These are phyloP conservation scores for Rutstroemia sp. DNA, from an alignment of 2,329 filamentous ascomycete species.

Conservation along the genomic window DNA sequence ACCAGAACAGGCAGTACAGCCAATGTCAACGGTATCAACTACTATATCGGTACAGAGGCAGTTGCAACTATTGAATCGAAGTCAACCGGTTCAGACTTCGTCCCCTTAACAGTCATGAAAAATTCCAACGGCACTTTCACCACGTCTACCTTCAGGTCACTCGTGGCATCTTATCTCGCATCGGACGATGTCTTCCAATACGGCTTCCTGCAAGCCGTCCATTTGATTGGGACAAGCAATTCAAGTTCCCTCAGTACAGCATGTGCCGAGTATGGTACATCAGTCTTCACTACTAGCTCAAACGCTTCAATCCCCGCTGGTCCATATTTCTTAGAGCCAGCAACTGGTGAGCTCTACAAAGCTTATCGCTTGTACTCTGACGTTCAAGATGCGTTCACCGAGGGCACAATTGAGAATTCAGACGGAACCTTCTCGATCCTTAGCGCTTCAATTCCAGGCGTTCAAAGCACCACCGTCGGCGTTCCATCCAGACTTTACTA, in stretches of 20 bases:
- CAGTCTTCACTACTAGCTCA: conserved; percentile 13
- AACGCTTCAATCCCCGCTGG: conserved; percentile 33
- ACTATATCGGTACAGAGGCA: conserved; percentile 24
- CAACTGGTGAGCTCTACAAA: conserved; percentile 38
- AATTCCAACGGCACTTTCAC: conserved; percentile 15
- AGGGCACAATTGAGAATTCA: conserved; percentile 33
- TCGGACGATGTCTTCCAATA: conserved; percentile 24
- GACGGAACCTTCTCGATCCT: conserved; percentile 37
- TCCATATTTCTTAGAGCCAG: conserved; percentile 41
- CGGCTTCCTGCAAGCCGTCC: conserved; percentile 21
- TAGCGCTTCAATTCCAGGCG: conserved; percentile 34
- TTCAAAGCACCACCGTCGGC: conserved; percentile 36
- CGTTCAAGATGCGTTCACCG: conserved; percentile 41
- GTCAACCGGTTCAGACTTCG: conserved; percentile 16
- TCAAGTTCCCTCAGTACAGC: conserved; percentile 11
- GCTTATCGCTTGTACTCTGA: conserved; percentile 45
- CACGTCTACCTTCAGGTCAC: conserved; percentile 12
- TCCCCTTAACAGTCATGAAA: conserved; percentile 24
- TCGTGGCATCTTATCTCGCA: conserved; percentile 19
- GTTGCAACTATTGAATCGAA: conserved; percentile 19
- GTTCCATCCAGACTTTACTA: conserved; percentile 57
- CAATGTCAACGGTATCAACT: conserved; percentile 28
- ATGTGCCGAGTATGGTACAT: conserved; percentile 17
- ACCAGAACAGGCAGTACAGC: conserved; percentile 7
- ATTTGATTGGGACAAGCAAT: conserved; percentile 2